These are phyloP conservation scores for Serendipita sp. DNA, from an alignment of 768 basidiomycete species.

Conservation along the genomic window DNA sequence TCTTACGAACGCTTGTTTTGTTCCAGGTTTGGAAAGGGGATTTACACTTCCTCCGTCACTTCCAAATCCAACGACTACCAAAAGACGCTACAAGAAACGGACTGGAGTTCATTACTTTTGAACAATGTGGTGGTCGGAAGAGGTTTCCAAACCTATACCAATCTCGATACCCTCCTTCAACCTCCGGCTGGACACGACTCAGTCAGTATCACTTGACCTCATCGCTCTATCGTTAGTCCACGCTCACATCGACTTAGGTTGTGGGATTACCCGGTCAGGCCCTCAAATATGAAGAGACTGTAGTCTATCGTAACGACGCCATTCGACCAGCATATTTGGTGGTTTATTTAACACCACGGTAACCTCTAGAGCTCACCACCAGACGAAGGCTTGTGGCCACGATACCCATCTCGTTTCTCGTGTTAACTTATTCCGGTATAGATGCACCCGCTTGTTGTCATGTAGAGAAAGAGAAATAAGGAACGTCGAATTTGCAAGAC, in stretches of 20 bases:
- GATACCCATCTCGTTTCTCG: no score
- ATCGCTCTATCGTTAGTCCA: neutral
- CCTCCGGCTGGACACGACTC: conserved; percentile 48
- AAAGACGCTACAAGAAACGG: conserved; percentile 26
- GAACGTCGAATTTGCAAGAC: neutral
- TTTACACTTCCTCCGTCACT: conserved; percentile 50
- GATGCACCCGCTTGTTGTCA: no score
- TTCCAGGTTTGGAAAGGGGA: conserved; percentile 48
- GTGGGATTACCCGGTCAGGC: conserved; percentile 47
- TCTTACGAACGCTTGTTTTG: no score
- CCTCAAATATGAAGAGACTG: conserved; percentile 55
- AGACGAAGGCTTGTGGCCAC: no score
- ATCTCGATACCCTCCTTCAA: conserved; percentile 31
- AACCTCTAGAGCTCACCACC: neutral
- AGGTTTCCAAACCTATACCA: conserved; percentile 33
- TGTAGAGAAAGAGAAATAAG: neutral
- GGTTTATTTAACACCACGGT: conserved; percentile 28
- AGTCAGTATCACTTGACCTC: conserved; percentile 20
- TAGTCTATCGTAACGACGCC: conserved; percentile 51
- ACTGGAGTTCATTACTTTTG: conserved; percentile 37
- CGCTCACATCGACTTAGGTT: conserved; percentile 24
- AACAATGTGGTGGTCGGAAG: conserved; percentile 52
- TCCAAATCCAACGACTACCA: conserved; percentile 59
- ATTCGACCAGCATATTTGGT: conserved; percentile 51
- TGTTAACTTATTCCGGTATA: no score